phyloP scores from a whole-genome alignment of 176 grass and related monocot genomes.

The Bolboschoenus planiculmis region DNA sequence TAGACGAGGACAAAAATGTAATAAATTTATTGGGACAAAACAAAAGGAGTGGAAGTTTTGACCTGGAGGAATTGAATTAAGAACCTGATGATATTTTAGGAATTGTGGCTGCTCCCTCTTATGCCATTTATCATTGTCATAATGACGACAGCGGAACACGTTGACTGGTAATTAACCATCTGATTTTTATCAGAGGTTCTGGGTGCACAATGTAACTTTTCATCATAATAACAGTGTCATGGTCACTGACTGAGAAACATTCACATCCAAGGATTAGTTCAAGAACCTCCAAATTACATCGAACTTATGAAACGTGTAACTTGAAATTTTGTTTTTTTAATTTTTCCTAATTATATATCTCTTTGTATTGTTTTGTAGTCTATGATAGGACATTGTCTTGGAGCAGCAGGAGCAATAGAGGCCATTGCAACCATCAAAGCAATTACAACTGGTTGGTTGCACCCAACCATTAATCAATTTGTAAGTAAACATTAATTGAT shows the following conservation, averaged over 20 bases:
- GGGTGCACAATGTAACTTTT: neutral
- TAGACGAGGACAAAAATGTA: too few species aligned
- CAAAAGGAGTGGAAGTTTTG: too few species aligned
- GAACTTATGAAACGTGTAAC: neutral
- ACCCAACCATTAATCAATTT: slow-evolving; percentile 42
- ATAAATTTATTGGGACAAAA: too few species aligned
- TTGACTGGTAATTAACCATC: neutral
- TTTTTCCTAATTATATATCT: neutral
- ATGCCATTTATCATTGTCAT: neutral
- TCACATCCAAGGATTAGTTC: neutral
- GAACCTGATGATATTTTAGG: too few species aligned
- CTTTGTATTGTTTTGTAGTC: slow-evolving; percentile 9
- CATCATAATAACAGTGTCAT: neutral
- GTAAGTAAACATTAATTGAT: slow-evolving; percentile 20
- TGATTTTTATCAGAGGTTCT: neutral
- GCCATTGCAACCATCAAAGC: slow-evolving; percentile 45
- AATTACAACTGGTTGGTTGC: slow-evolving; percentile 39
- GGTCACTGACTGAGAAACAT: neutral
- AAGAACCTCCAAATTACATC: neutral
- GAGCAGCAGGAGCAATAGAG: slow-evolving; percentile 39
- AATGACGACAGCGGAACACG: neutral
- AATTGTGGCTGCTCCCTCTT: too few species aligned
- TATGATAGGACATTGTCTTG: slow-evolving; percentile 51
- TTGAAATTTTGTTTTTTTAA: neutral
- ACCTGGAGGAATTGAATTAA: too few species aligned